Percentiles rank a stretch among this genome's conserved stretches.
These are phyloP conservation scores for Taxillus chinensis DNA, from an alignment of 164 flowering plant species.

Conservation along the genomic window DNA sequence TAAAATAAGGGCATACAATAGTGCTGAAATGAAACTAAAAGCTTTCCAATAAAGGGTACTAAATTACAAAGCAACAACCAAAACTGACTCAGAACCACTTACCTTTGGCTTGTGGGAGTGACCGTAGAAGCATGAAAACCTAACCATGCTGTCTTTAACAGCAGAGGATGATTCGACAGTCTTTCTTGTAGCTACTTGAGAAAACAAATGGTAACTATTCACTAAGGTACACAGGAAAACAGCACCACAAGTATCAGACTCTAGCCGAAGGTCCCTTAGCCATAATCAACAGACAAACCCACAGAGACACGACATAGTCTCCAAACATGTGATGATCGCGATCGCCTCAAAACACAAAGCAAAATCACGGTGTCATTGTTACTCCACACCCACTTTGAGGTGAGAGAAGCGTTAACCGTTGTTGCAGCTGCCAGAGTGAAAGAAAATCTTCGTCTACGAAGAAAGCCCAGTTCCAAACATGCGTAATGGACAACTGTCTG, in stretches of 20 bases:
- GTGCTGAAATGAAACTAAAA: constrained; percentile 3
- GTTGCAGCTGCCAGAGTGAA: constrained; percentile 94
- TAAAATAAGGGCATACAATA: constrained; percentile 5
- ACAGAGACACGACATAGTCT: constrained; percentile 71
- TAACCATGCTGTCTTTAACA: constrained; percentile 40
- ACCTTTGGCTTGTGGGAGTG: constrained; percentile 60
- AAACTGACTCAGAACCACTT: constrained; percentile 9
- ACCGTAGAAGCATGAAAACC: constrained; percentile 65
- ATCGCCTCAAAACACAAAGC: constrained; percentile 52
- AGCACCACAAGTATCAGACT: constrained; percentile 12
- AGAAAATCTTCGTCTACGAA: constrained; percentile 30
- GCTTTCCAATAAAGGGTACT: background rate
- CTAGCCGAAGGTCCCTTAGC: constrained; percentile 44
- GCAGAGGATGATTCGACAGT: constrained; percentile 25
- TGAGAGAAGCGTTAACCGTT: constrained; percentile 59
- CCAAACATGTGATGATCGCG: constrained; percentile 83
- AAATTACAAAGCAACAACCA: constrained; percentile 2
- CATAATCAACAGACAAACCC: constrained; percentile 80
- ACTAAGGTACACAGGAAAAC: constrained; percentile 5
- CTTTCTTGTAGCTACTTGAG: constrained; percentile 9
- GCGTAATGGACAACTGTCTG: constrained; percentile 39
- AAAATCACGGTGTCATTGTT: constrained; percentile 33
- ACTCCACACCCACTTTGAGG: constrained; percentile 92
- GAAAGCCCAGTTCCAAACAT: constrained; percentile 24
- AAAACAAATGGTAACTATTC: constrained; percentile 5